A percentile compares a stretch with the other conserved stretches of the same genome.
These are phyloP conservation scores for Penicillium sp. DNA, from an alignment of 2,329 filamentous ascomycete genomes.

Conservation along the genomic window DNA sequence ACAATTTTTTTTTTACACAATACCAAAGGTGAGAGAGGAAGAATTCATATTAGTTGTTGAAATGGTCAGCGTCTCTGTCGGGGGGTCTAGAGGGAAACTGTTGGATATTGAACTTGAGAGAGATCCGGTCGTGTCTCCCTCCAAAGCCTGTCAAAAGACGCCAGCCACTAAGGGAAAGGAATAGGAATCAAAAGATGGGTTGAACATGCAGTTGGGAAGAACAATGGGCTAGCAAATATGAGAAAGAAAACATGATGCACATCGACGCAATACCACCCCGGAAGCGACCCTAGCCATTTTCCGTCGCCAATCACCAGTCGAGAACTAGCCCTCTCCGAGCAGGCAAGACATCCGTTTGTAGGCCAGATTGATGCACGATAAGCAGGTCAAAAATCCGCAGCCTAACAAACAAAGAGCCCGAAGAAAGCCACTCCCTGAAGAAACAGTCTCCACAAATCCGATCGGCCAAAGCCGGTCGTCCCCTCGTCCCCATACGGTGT, in stretches of 20 bases:
- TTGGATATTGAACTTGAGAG: neutral
- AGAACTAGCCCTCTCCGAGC: slow-evolving; percentile 15
- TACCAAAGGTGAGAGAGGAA: neutral
- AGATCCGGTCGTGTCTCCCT: neutral
- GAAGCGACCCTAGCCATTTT: slow-evolving; percentile 53
- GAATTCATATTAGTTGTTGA: slow-evolving; percentile 22
- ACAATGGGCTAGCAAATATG: slow-evolving; percentile 13
- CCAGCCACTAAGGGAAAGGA: neutral
- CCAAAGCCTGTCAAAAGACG: neutral
- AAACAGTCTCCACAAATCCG: slow-evolving; percentile 24
- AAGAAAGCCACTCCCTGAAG: slow-evolving; percentile 23
- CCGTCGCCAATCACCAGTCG: slow-evolving; percentile 45
- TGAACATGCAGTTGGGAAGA: slow-evolving; percentile 16
- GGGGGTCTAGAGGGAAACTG: neutral
- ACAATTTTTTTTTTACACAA: neutral
- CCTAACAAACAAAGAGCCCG: slow-evolving; percentile 18
- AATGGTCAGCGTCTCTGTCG: slow-evolving; percentile 2
- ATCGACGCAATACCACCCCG: slow-evolving; percentile 52
- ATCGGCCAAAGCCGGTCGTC: slow-evolving; percentile 29
- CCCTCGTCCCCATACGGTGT: slow-evolving; percentile 38
- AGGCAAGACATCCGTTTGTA: slow-evolving; percentile 9
- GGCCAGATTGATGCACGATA: slow-evolving; percentile 9
- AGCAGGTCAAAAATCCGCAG: slow-evolving; percentile 20
- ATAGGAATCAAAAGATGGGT: slow-evolving; percentile 1
- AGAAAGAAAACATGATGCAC: slow-evolving; percentile 24